phyloP scores from a whole-genome alignment of 208 protist genomes.

The Leishmania braziliensis region DNA sequence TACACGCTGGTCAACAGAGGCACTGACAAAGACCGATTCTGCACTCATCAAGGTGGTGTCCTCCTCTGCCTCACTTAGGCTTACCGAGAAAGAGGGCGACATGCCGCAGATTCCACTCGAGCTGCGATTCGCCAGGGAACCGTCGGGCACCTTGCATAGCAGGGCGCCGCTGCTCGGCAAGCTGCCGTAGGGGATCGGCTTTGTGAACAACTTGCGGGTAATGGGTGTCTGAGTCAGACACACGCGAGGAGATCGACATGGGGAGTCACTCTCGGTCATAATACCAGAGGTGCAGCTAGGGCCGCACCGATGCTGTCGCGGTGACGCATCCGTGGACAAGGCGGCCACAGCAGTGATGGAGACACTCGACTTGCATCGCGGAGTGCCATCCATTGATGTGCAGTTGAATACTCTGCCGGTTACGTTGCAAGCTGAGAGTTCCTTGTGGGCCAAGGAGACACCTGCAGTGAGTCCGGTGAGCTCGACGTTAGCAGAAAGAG shows the following conservation, averaged over 20 bases:
- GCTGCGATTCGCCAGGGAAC: constrained; percentile 6
- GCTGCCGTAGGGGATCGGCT: neutral
- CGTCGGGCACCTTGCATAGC: neutral
- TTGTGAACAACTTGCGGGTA: neutral
- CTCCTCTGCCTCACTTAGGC: constrained; percentile 9
- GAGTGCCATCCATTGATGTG: neutral
- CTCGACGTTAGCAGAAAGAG: constrained; percentile 10
- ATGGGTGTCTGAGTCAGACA: neutral
- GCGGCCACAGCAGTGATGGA: neutral
- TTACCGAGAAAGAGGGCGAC: constrained; percentile 7
- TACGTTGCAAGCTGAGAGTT: neutral
- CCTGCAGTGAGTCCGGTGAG: constrained; percentile 21
- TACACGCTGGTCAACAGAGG: neutral
- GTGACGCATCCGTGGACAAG: neutral
- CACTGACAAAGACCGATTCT: neutral
- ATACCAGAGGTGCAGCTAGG: neutral
- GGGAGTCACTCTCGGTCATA: constrained; percentile 3
- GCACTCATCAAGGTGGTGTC: neutral
- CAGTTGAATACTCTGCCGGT: neutral
- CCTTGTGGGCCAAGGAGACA: neutral
- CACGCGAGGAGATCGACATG: constrained; percentile 16
- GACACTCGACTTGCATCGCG: neutral
- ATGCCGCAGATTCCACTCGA: neutral
- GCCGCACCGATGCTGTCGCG: neutral
- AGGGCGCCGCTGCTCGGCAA: neutral